Base-by-base conservation (phyloP, 441 rosid species). In the Erodium moschatum region DNA sequence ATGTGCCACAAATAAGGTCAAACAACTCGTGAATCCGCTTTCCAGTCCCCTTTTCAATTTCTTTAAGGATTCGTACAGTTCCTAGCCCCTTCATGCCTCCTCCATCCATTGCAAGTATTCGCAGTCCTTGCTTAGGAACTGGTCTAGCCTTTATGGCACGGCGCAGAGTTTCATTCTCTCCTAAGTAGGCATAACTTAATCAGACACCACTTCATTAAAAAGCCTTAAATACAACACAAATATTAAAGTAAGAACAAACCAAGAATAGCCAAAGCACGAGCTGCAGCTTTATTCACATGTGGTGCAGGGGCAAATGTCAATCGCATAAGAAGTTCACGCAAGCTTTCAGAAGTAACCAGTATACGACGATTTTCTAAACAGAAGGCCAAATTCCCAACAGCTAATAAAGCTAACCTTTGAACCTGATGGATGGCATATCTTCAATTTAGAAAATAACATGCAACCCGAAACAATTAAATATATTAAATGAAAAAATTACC, bases 1-100 rank as follows among this genome's bases (percentile, higher is more conserved):
- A 94, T 76, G 99, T 91, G 79, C 99, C 99, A 71, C 99, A 91
- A 70, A 94, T 80, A 77, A 94, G 97, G 79, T 94, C 99, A 58
- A 94, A 94, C 71, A 94, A 78, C 83, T 94, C 99, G 79, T 94
- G 97, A 76, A 94, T 91, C 72, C 79, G 86, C 80, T 88, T 94
- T 72, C 97, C 97, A 64, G 97, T 86, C 69, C 97, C 92, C 79
- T 86, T 91, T 77, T 94, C 99, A 80, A 91, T 91, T 82, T 89
- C 96, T 80, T 91, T 91, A 79, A 94, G 97, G 73, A 94, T 81
- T 85, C 86, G 92, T 70, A 94, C 97, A 50, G 99, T 94, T 35
- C 92, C 97, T 74, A 94, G 86, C 73, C 97, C 99, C 83, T 94
- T 94, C 97, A 94, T 94, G 79, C 99, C 99, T 77, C 98, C 98